Evolutionary conservation across 352 stramenopile genomes (phyloP).

Genomic region (Achlya hypogyna): DNA sequence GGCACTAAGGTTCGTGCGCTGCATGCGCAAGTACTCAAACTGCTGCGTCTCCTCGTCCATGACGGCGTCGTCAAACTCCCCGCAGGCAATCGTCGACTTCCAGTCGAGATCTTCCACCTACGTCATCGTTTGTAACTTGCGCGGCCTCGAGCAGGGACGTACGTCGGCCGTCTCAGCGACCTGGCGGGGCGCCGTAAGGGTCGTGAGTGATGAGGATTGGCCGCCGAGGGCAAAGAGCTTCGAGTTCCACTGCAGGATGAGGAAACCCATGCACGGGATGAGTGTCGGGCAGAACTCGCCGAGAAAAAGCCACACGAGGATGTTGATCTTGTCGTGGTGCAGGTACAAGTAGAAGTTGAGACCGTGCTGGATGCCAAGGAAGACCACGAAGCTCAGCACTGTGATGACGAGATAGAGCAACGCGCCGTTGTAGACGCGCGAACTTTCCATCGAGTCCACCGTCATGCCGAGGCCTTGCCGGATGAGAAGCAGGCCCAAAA

Average conservation of each 20-base stretch:
- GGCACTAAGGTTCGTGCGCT: background rate
- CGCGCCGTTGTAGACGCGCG: constrained; percentile 28
- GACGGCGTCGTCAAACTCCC: background rate
- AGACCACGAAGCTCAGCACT: constrained; percentile 53
- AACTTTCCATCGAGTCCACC: constrained; percentile 45
- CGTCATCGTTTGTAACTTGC: too few species aligned
- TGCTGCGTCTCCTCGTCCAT: background rate
- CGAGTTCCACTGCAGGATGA: constrained; percentile 80
- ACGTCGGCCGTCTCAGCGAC: background rate
- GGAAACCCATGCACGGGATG: constrained; percentile 60
- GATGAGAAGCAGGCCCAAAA: background rate
- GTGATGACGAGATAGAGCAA: constrained; percentile 57
- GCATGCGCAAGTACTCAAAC: background rate
- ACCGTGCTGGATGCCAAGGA: constrained; percentile 46
- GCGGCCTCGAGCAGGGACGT: too few species aligned
- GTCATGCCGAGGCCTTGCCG: background rate
- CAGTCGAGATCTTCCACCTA: background rate
- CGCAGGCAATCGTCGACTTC: background rate
- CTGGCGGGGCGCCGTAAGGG: background rate
- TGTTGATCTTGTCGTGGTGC: constrained; percentile 50
- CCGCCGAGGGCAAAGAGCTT: constrained; percentile 50
- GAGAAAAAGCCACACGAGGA: constrained; percentile 72
- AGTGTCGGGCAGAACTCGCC: constrained; percentile 71
- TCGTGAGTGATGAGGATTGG: background rate
- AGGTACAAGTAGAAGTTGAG: constrained; percentile 61